A percentile compares a stretch with the other conserved stretches of the same genome.
Conservation (phyloP, 176 grass and related monocot genomes). For the Aegilops umbellulata region DNA sequence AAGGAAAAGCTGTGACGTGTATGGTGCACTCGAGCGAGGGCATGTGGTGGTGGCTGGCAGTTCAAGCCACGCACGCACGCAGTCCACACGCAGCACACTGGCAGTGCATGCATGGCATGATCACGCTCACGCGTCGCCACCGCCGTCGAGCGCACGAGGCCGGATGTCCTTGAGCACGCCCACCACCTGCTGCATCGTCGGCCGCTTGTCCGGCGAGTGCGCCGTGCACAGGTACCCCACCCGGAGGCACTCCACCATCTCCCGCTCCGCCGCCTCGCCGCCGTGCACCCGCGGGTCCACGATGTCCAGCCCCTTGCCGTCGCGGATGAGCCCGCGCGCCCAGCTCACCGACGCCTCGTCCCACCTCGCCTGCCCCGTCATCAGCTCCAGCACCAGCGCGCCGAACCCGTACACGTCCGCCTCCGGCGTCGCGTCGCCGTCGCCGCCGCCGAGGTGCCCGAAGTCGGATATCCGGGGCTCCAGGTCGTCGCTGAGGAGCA, state of each 20-base stretch:
- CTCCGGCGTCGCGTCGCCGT: constrained; percentile 8
- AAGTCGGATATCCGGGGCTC: constrained; percentile 77
- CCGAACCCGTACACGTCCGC: constrained; percentile 78
- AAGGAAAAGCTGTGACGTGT: not conserved
- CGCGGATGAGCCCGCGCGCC: constrained; percentile 48
- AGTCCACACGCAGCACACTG: not conserved
- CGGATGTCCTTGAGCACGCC: constrained; percentile 85
- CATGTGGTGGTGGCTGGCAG: constrained; percentile 12
- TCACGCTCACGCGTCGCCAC: not conserved
- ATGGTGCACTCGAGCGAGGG: not conserved
- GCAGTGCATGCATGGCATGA: not conserved
- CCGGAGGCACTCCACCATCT: constrained; percentile 72
- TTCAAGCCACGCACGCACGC: not conserved
- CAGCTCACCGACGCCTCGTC: constrained; percentile 58
- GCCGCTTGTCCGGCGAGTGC: constrained; percentile 72
- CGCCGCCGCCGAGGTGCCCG: not conserved
- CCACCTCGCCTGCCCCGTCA: constrained; percentile 61
- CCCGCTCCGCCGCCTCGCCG: constrained; percentile 35
- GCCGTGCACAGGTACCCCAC: constrained; percentile 84
- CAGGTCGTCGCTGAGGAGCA: constrained; percentile 75
- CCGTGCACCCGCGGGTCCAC: constrained; percentile 45
- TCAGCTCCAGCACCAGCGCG: constrained; percentile 70
- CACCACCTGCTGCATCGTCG: constrained; percentile 90
- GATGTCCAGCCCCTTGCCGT: constrained; percentile 50
- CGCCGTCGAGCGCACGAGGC: not conserved